Evolutionary conservation across 306 rosid species (phyloP).

Genomic region (Cicer bijugum): DNA sequence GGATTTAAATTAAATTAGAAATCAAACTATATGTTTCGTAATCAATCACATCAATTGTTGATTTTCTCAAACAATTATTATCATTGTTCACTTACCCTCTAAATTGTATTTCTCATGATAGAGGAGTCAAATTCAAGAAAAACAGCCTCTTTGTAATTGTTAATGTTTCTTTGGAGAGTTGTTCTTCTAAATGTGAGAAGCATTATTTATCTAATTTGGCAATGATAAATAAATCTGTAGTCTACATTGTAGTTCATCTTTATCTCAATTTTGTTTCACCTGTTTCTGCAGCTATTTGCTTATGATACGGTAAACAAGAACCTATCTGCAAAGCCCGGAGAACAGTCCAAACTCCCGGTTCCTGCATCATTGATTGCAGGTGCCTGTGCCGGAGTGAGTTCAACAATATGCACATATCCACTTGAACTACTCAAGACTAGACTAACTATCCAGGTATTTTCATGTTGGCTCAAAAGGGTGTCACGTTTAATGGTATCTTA

Average conservation of each 20-base stretch:
- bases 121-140: background rate
- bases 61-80: background rate
- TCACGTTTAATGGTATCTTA: no score
- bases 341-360: slow-evolving; percentile 67
- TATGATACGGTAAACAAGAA: slow-evolving; percentile 89
- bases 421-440: slow-evolving; percentile 94
- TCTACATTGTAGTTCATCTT: slow-evolving; percentile 13
- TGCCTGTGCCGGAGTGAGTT: slow-evolving; percentile 97
- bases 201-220: background rate
- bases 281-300: slow-evolving; percentile 83
- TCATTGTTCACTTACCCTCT: background rate
- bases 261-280: slow-evolving; percentile 41
- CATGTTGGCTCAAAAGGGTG: no score
- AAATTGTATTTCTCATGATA: background rate
- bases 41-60: background rate
- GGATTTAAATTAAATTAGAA: background rate
- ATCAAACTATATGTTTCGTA: background rate
- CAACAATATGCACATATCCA: slow-evolving; percentile 86
- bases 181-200: slow-evolving; percentile 25
- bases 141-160: background rate
- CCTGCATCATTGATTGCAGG: slow-evolving; percentile 96
- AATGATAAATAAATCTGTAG: slow-evolving; percentile 5
- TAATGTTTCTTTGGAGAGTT: slow-evolving; percentile 1
- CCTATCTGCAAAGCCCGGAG: slow-evolving; percentile 76
- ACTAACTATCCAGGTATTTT: slow-evolving; percentile 82